Conservation (phyloP, 2,329 filamentous ascomycete species). For the Botrytis cinerea region DNA sequence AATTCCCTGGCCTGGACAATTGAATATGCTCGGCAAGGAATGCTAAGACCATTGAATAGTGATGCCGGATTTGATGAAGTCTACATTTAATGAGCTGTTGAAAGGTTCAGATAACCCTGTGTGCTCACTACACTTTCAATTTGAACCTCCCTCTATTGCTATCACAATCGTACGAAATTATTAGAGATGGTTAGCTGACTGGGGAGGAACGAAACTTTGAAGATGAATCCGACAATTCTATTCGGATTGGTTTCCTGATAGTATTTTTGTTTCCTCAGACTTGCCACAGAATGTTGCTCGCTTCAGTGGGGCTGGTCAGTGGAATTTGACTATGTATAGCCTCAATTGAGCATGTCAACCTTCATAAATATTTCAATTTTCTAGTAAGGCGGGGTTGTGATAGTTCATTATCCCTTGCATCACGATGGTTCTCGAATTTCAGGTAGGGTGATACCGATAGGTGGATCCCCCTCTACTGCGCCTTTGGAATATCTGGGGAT, state of each 20-base stretch:
- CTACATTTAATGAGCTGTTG: neutral
- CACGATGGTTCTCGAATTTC: constrained; percentile 32
- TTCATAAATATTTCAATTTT: constrained; percentile 20
- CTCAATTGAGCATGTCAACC: constrained; percentile 23
- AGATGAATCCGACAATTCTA: neutral
- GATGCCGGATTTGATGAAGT: neutral
- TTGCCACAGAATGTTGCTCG: constrained; percentile 7
- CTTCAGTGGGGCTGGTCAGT: constrained; percentile 27
- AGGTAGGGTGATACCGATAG: constrained; percentile 36
- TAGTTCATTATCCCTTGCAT: constrained; percentile 34
- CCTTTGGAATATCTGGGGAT: constrained; percentile 32
- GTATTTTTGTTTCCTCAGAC: neutral
- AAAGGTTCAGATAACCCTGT: neutral
- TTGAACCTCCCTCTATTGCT: neutral
- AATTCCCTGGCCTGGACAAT: neutral
- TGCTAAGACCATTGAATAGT: constrained; percentile 16
- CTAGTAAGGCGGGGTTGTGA: constrained; percentile 21
- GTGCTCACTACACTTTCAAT: neutral
- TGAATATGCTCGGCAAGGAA: constrained; percentile 21
- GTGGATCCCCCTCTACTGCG: constrained; percentile 32
- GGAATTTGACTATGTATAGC: constrained; percentile 25
- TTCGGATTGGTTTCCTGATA: neutral
- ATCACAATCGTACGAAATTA: neutral
- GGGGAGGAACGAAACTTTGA: neutral
- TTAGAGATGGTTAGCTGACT: neutral